Conservation (phyloP, 495 filamentous ascomycete species). For the Penicillium canescens region DNA sequence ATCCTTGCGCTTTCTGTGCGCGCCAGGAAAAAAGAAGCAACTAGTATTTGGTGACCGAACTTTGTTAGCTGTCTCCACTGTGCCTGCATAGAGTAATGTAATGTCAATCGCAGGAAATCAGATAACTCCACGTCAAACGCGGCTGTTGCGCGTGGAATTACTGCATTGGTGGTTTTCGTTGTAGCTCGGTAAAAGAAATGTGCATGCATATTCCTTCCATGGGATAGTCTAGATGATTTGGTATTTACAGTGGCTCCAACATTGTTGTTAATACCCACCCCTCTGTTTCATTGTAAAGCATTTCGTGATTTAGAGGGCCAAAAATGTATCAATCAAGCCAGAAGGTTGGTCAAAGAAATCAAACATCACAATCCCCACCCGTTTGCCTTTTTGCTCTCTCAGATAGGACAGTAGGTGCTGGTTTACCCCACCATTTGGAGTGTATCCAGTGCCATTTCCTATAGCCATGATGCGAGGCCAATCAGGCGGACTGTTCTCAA, state of each 20-base stretch:
- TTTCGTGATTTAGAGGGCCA: constrained; percentile 5
- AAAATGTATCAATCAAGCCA: constrained; percentile 17
- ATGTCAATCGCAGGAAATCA: constrained; percentile 6
- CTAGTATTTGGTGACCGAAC: not conserved
- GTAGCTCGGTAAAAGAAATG: no score
- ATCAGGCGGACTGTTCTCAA: constrained; percentile 38
- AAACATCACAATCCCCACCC: constrained; percentile 49
- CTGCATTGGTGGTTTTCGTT: not conserved
- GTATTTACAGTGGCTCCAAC: not conserved
- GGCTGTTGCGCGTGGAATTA: not conserved
- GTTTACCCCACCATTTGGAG: constrained; percentile 41
- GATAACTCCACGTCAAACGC: not conserved
- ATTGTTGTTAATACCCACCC: no score
- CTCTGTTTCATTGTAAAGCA: not conserved
- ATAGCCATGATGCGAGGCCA: constrained; percentile 50
- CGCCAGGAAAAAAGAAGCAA: constrained; percentile 11
- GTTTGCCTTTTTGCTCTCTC: constrained; percentile 22
- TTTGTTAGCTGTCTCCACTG: constrained; percentile 1
- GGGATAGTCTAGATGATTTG: no score
- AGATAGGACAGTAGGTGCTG: constrained; percentile 21
- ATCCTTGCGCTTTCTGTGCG: constrained; percentile 1
- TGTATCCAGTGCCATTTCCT: constrained; percentile 39
- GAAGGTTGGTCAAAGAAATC: constrained; percentile 40
- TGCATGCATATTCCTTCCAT: no score
- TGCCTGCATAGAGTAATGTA: not conserved